A percentile compares a stretch with the other conserved stretches of the same genome.
These are phyloP conservation scores for Boletus tomentosulus DNA, from an alignment of 768 basidiomycete genomes.

Conservation along the genomic window DNA sequence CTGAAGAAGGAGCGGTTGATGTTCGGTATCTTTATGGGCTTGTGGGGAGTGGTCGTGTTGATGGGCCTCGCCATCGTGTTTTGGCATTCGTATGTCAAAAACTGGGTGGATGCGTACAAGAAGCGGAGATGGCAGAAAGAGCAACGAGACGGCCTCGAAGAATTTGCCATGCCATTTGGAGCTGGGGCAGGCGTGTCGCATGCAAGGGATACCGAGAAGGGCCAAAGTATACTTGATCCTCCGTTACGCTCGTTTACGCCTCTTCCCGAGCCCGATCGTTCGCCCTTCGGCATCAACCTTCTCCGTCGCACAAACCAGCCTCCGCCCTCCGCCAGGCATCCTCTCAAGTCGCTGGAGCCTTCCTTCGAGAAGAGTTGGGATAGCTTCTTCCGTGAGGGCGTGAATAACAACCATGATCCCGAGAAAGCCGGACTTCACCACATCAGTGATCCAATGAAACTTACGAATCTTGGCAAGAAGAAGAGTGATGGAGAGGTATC, in stretches of 20 bases:
- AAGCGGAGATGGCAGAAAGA: slow-evolving; percentile 49
- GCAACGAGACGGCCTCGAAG: slow-evolving; percentile 47
- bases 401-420: slow-evolving; percentile 13
- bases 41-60: slow-evolving; percentile 82
- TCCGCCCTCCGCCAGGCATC: slow-evolving; percentile 24
- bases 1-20: slow-evolving; percentile 80
- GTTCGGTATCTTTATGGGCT: slow-evolving; percentile 75
- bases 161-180: slow-evolving; percentile 30
- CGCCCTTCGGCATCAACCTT: slow-evolving; percentile 29
- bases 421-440: slow-evolving; percentile 24
- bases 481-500: slow-evolving; percentile 30
- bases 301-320: slow-evolving; percentile 37
- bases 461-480: slow-evolving; percentile 45
- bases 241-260: slow-evolving; percentile 49
- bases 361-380: slow-evolving; percentile 42
- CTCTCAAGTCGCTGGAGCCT: slow-evolving; percentile 26
- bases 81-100: slow-evolving; percentile 64
- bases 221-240: slow-evolving; percentile 13
- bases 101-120: slow-evolving; percentile 43
- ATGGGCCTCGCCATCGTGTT: slow-evolving; percentile 69
- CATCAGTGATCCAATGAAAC: slow-evolving; percentile 36
- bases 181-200: slow-evolving; percentile 14
- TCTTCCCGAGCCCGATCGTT: slow-evolving; percentile 36
- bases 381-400: slow-evolving; percentile 37
- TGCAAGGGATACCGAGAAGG: slow-evolving; percentile 25